Percentiles rank a stretch among this genome's conserved stretches.
phyloP scores from a whole-genome alignment of 2,329 filamentous ascomycete genomes.

The Neocatenulostroma microsporum region DNA sequence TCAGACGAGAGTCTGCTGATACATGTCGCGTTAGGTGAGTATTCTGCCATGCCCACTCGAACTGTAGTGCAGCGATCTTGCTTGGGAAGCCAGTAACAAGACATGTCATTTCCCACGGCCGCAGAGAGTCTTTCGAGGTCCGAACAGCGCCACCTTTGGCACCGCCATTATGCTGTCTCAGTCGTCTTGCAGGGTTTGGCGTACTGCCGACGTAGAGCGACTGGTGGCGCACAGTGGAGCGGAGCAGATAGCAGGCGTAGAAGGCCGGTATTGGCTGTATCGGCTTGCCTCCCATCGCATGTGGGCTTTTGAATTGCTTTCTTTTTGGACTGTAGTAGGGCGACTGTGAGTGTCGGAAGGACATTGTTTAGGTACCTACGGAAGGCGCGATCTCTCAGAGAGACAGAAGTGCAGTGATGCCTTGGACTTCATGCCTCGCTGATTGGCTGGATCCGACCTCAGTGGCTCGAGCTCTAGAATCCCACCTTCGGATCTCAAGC shows the following conservation, averaged over 20 bases:
- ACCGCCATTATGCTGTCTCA: constrained; percentile 86
- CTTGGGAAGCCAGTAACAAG: constrained; percentile 85
- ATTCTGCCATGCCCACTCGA: constrained; percentile 96
- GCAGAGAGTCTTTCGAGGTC: constrained; percentile 59
- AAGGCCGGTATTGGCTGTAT: constrained; percentile 70
- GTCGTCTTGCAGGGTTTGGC: constrained; percentile 72
- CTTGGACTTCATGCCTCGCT: no score
- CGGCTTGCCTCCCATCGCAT: no score
- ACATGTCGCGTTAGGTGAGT: constrained; percentile 75
- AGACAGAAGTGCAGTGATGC: no score
- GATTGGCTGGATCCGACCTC: no score
- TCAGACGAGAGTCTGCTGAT: constrained; percentile 53
- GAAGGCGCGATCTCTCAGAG: no score
- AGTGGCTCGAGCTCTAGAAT: no score
- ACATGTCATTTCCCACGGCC: constrained; percentile 87
- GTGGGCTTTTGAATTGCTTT: no score
- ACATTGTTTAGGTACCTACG: no score
- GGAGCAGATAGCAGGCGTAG: constrained; percentile 87
- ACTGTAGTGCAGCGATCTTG: constrained; percentile 79
- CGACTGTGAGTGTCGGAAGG: no score
- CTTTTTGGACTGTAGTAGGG: no score
- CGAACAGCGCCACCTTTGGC: constrained; percentile 71
- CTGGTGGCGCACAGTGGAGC: constrained; percentile 65
- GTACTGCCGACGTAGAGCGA: constrained; percentile 87
- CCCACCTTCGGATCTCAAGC: no score